These are phyloP conservation scores for Aspergillus sp. DNA, from an alignment of 2,329 filamentous ascomycete genomes.

Conservation along the genomic window DNA sequence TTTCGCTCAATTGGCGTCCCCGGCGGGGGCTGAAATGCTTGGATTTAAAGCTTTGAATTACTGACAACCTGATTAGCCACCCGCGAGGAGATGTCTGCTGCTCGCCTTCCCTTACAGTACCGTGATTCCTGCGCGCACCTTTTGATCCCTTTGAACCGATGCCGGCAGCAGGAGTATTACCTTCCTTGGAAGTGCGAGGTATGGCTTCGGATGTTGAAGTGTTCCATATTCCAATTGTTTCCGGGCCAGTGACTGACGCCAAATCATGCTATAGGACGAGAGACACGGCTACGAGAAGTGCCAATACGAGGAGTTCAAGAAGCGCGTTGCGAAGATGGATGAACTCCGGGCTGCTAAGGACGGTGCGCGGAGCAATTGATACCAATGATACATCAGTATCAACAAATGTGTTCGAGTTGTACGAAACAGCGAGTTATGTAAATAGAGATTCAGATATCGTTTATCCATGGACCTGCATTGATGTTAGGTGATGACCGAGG, in stretches of 20 bases:
- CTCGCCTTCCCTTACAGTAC: constrained; percentile 83
- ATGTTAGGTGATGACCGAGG: constrained; percentile 29
- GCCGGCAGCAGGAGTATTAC: constrained; percentile 88
- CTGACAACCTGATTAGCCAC: constrained; percentile 26
- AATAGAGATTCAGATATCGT: constrained; percentile 39
- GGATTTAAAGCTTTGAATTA: constrained; percentile 9
- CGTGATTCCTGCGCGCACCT: constrained; percentile 94
- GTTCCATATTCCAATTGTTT: neutral
- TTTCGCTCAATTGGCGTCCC: constrained; percentile 23
- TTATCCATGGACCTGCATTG: constrained; percentile 35
- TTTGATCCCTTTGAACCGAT: constrained; percentile 92
- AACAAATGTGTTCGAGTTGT: constrained; percentile 26
- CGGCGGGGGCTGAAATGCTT: constrained; percentile 6
- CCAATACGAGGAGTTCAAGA: constrained; percentile 99
- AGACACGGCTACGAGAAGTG: constrained; percentile 98
- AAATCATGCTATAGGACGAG: constrained; percentile 66
- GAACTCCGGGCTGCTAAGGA: constrained; percentile 85
- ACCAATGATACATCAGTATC: constrained; percentile 15
- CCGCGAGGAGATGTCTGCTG: constrained; percentile 90
- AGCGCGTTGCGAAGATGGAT: constrained; percentile 97
- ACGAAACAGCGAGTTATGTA: constrained; percentile 38
- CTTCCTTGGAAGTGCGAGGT: constrained; percentile 98
- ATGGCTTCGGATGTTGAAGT: constrained; percentile 36
- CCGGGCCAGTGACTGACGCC: neutral
- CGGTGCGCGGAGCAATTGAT: constrained; percentile 79